Base-by-base conservation (phyloP, 2,329 filamentous ascomycete species). In the Drechslerella dactyloides region DNA sequence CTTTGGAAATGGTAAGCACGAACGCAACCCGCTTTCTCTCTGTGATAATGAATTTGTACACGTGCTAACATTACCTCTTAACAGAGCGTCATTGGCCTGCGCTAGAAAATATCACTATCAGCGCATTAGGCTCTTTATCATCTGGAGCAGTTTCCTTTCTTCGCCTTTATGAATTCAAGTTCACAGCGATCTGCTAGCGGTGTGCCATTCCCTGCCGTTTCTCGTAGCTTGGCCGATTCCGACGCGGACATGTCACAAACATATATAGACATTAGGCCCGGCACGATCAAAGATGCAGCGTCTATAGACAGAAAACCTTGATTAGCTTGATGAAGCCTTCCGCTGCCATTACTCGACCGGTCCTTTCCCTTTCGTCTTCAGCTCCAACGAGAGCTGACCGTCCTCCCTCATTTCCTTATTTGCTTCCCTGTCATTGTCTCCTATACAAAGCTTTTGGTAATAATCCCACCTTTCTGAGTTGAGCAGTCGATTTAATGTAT, bases 1-100 rank as follows among this genome's bases (percentile, higher is more conserved):
- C 94, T 69, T 84, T 99, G 69, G 94, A 99, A 84, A 99, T 99
- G 91, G 76, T 77, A 77, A 37, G 56, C n/a, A 53, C 27, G 11
- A 53, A 27, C 33, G 27, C 6, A 17, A 44, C 37, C 17, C 37
- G 10, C 7, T 24, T 24, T 21, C 2, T 11, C 19, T n/a, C n/a
- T 30, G 10, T 42, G 19, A 30, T 17, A n/a, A n/a, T 7, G 15
- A 1, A 35, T 48, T 35, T 27, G 42, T 23, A 23, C 10, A 23
- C 11, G 11, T 23, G 23, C 52, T 66, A 65, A 66, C 40, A 10
- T 8, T 19, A n/a, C 1, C 24, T 21, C n/a, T 52, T 17, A 17
- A 46, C 50, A 68, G 62, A 73, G 69, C 50, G 61, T 68, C 55
- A 73, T 68, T 50, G 61, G 63, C 23, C 48, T 73, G 19, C 69